Evolutionary conservation across 768 basidiomycete genomes (phyloP), one percentile per base, ranked within the genome.

Genomic region (Sistotremastrum suecicum): DNA sequence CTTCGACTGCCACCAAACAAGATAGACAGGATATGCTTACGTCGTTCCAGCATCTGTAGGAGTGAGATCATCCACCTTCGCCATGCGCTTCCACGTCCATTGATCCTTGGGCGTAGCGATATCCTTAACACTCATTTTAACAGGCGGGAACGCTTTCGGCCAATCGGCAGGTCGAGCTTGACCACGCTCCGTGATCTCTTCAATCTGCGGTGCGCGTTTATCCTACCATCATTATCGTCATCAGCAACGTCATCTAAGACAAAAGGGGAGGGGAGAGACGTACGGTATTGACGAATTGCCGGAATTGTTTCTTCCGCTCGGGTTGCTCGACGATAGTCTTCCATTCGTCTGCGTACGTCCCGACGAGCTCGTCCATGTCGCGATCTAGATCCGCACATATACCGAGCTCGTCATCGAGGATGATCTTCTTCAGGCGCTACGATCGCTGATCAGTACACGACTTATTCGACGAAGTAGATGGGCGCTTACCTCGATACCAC

Each of bases 341-440:
- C 83, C 83, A 84, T 59, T 84, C 83, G 56, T 78, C 76, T 43
- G 70, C 65, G 56, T 78, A 85, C 2, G 78, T 75, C 7, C 71
- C 69, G 8, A 86, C 67, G 3, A 84, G 65, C n/a, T 64, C 60
- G 20, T 75, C 66, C 81, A 84, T 84, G 34, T 76, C 65, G 12
- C 62, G 64, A 44, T 84, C 83, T 6, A 86, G 66, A 37, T 83
- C 75, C 12, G 60, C 67, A 53, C 81, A 83, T 48, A 86, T 82
- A 1, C 81, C 80, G 1, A 86, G 70, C 48, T 76, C 71, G 52
- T 85, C 83, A 12, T 83, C 72, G 37, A 86, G 53, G 36, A 85
- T 65, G 20, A 85, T 75, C 42, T 70, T 70, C 37, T 69, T 67
- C 9, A 86, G 68, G 63, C 78, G 75, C 68, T 75, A 48, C 0